phyloP scores from a whole-genome alignment of 2,329 filamentous ascomycete genomes.

The Coniella vitis region DNA sequence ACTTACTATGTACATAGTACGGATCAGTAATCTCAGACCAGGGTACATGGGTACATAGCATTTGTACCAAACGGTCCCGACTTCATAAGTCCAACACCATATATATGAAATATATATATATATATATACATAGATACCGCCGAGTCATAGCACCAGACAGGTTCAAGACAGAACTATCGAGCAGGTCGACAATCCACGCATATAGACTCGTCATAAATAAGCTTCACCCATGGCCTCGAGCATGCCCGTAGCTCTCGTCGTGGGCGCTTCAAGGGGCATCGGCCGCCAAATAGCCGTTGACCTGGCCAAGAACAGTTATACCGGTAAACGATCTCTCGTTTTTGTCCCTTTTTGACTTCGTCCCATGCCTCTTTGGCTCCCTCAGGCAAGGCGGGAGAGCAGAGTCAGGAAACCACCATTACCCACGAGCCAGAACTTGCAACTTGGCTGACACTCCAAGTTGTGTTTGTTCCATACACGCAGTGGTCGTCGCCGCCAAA shows the following conservation, averaged over 20 bases:
- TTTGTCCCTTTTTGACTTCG: too few relatives aligned
- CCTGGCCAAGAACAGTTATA: constrained; percentile 63
- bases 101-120: too few relatives aligned
- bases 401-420: too few relatives aligned
- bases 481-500: constrained; percentile 74
- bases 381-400: too few relatives aligned
- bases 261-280: constrained; percentile 74
- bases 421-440: too few relatives aligned
- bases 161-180: not conserved
- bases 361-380: not conserved
- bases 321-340: too few relatives aligned
- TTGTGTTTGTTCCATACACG: not conserved
- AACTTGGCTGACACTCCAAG: too few relatives aligned
- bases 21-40: too few relatives aligned
- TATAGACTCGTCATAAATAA: constrained; percentile 10
- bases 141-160: constrained; percentile 4
- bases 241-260: constrained; percentile 58
- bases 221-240: constrained; percentile 16
- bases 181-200: not conserved
- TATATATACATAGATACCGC: not conserved
- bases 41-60: too few relatives aligned
- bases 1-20: not conserved
- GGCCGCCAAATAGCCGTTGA: constrained; percentile 75
- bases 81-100: too few relatives aligned
- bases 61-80: too few relatives aligned